Evolutionary conservation across 768 basidiomycete species (phyloP), one percentile per base, ranked within the genome.

Genomic region (Kwoniella sp.): DNA sequence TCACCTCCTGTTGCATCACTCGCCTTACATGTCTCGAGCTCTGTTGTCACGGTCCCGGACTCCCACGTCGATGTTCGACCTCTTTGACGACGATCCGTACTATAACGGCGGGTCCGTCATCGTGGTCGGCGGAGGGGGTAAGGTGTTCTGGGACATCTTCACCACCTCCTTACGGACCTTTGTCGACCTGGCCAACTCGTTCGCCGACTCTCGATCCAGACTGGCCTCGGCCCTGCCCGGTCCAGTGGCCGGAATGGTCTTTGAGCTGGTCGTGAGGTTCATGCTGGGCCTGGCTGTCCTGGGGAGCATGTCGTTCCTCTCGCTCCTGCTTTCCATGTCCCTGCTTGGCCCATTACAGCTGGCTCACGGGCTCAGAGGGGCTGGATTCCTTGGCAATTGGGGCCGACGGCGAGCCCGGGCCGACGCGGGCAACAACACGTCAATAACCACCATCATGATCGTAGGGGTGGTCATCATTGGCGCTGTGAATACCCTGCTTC

Each of bases 401-500:
- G 53, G 57, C 17, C 29, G 55, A 25, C 33, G 59, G 11, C 32
- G 41, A 25, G 48, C 49, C 5, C 32, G 28, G 4, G 46, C 38
- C 3, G 36, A 46, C 32, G 31, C 51, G 12, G 48, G 26, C n/a
- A 26, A 36, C 27, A 12, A 28, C 8, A 22, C 28, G 5, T 33
- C 49, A 0, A 32, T 56, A 3, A 61, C 63, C 5, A 58, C 63
- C 28, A 45, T 60, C n/a, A 59, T 66, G 53, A 58, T 70, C 34
- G 29, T 70, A 36, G 10, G 57, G 4, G 41, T 67, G 17, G 65
- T 70, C n/a, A 37, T 70, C 23, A 62, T 70, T 29, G 69, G 69
- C 3, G 56, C 60, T 0, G 27, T 61, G 31, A 65, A 63, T 26
- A 65, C 65, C 10, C 32, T 70, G 1, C 7, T 53, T 19, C 45